Evolutionary conservation across 1,284 basidiomycete genomes (phyloP), one percentile per base, ranked within the genome.

Genomic region (Cutaneotrichosporon sp.): DNA sequence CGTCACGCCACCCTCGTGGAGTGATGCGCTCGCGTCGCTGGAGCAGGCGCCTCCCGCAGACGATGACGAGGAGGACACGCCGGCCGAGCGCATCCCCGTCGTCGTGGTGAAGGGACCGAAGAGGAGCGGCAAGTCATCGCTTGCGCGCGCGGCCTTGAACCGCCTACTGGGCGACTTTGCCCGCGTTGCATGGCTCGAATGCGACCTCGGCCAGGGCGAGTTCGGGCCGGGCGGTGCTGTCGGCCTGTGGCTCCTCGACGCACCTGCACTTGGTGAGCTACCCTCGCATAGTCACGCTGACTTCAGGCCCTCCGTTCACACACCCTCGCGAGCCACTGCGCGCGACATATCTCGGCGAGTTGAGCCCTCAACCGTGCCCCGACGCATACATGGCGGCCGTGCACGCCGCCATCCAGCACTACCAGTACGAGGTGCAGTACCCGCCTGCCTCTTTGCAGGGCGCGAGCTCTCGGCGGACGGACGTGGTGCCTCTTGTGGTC

Each of bases 181-280:
- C 24, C 83, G 83, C 20, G 92, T 97, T 3, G 93, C 92, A 0
- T 97, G 87, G 76, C 84, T 99, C 7, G 95, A 98, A 73, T 90
- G 90, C 60, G 95, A 98, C 79, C 71, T 93, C 3, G 95, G 95
- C 11, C 95, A 99, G 79, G 90, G 91, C 9, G 94, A 98, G 77
- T 97, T 98, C 74, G 90, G 89, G 0, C 89, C 91, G 2, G 88
- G 89, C 0, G 95, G 94, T 0, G 84, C 90, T 76, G 89, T 97
- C 3, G 86, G 91, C 1, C 78, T 99, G 51, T 89, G 89, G 73
- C 67, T 97, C 0, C 69, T 97, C 25, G 84, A 87, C 18, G 71
- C 73, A 3, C 87, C 86, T 13, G 67, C 89, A 0, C 86, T 95
- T 49, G 92, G 92, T 91, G 50, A 58, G 81, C 29, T 43, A n/a